Evolutionary conservation across 2,329 filamentous ascomycete species (phyloP).

Genomic region (Taxawa tesnikishii): DNA sequence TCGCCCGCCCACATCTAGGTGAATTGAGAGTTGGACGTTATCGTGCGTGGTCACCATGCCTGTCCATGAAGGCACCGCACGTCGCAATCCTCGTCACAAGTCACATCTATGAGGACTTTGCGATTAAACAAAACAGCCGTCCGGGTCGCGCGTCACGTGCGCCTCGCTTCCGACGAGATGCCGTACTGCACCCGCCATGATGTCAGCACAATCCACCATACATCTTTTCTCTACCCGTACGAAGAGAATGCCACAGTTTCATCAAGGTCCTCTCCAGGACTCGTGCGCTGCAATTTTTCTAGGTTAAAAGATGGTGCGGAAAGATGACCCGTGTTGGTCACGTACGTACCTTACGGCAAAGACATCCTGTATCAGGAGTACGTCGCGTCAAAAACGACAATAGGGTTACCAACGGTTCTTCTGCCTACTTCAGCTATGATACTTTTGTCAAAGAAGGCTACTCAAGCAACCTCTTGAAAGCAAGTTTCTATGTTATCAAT

Average conservation of each 20-base stretch:
- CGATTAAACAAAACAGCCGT: too few species aligned
- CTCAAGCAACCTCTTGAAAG: constrained; percentile 15
- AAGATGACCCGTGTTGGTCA: constrained; percentile 1
- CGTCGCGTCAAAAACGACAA: too few species aligned
- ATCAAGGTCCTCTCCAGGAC: constrained; percentile 26
- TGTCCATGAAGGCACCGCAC: too few species aligned
- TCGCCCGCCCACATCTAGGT: too few species aligned
- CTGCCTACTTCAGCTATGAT: not conserved
- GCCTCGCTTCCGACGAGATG: too few species aligned
- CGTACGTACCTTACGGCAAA: constrained; percentile 3
- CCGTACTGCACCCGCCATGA: constrained; percentile 18
- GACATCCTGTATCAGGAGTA: constrained; percentile 2
- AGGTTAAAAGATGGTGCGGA: constrained; percentile 26
- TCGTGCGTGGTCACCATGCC: too few species aligned
- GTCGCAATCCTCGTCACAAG: too few species aligned
- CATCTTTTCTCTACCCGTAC: constrained; percentile 33
- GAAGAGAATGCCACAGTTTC: constrained; percentile 37
- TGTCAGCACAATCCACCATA: constrained; percentile 19
- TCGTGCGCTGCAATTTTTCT: constrained; percentile 40
- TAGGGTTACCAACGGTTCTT: not conserved
- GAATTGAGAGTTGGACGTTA: too few species aligned
- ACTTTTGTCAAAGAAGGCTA: constrained; percentile 19
- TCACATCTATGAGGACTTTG: too few species aligned
- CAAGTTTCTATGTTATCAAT: constrained; percentile 21
- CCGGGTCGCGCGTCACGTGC: too few species aligned